Conservation (phyloP, 2,329 filamentous ascomycete species). For the Penicillium sp. region DNA sequence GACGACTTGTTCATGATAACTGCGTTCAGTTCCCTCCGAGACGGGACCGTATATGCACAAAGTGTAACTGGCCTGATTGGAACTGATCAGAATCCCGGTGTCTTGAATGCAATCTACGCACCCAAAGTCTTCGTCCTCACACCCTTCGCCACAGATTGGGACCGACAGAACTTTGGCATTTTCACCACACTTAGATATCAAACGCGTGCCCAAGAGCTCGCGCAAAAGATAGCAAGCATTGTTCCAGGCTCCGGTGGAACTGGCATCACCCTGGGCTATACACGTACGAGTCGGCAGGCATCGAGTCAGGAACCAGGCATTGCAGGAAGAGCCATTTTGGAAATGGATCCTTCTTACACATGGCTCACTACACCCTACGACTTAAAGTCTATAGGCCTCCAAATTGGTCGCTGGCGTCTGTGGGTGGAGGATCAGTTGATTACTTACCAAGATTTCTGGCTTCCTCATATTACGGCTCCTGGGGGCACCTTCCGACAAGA, state of each 20-base stretch:
- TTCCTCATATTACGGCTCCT: background rate
- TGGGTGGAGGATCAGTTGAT: slow-evolving; percentile 2
- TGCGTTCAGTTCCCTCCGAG: background rate
- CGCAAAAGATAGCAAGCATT: background rate
- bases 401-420: slow-evolving; percentile 1
- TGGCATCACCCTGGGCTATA: background rate
- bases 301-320: slow-evolving; percentile 1
- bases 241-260: background rate
- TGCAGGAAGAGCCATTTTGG: slow-evolving; percentile 2
- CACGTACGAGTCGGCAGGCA: background rate
- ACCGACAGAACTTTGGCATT: background rate
- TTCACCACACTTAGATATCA: slow-evolving; percentile 2
- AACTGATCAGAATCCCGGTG: background rate
- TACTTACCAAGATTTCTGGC: slow-evolving; percentile 4
- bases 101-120: slow-evolving; percentile 1
- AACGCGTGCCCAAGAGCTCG: background rate
- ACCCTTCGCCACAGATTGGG: background rate
- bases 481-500: background rate
- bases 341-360: background rate
- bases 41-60: background rate
- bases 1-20: background rate
- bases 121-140: slow-evolving; percentile 3
- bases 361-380: background rate
- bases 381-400: background rate
- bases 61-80: background rate